These are phyloP conservation scores for Onygenales sp. DNA, from an alignment of 2,329 filamentous ascomycete genomes.

Conservation along the genomic window DNA sequence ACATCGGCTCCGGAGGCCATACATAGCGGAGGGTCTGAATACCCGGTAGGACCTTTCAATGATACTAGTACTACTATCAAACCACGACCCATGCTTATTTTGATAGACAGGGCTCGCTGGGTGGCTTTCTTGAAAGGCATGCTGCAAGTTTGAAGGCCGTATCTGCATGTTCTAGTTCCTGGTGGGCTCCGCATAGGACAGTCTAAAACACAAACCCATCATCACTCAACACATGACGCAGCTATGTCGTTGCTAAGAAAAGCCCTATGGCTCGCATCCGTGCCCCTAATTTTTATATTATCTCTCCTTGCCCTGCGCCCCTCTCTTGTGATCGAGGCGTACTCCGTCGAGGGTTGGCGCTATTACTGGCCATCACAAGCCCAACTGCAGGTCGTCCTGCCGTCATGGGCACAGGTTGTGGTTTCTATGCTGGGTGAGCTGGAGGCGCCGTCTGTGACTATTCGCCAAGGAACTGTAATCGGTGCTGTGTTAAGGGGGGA, in stretches of 20 bases:
- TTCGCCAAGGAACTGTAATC: conserved; percentile 22
- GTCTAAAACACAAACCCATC: neutral
- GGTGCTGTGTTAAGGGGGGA: conserved; percentile 17
- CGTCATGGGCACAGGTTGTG: neutral
- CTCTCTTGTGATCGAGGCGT: neutral
- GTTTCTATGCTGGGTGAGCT: conserved; percentile 21
- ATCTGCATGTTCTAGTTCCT: no score
- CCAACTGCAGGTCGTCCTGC: neutral
- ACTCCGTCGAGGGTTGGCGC: neutral
- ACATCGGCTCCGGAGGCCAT: no score
- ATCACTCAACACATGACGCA: neutral
- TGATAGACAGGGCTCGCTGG: no score
- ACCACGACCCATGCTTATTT: no score
- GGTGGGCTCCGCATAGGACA: neutral
- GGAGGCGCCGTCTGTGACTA: conserved; percentile 9
- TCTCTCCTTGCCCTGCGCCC: neutral
- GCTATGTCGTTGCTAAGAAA: neutral
- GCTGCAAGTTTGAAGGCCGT: no score
- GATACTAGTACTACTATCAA: no score
- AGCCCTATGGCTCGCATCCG: neutral
- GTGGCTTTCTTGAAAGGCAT: no score
- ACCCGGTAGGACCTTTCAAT: no score
- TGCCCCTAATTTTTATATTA: neutral
- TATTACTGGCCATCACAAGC: neutral
- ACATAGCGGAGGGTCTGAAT: no score